Evolutionary conservation across 2,329 filamentous ascomycete genomes (phyloP).

Genomic region (Xylariaceae sp.): DNA sequence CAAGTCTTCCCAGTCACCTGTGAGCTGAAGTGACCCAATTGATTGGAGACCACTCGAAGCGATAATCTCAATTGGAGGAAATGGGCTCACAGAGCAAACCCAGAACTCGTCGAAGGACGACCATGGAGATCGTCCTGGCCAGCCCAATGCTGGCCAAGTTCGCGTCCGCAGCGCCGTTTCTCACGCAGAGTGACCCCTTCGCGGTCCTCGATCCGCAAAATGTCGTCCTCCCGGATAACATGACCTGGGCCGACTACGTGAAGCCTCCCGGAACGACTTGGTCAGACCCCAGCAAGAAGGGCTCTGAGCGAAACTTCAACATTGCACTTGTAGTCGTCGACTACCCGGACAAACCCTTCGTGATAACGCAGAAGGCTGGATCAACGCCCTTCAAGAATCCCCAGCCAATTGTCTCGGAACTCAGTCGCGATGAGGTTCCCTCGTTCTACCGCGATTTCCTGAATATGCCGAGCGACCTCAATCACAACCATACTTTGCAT

Average conservation of each 20-base stretch:
- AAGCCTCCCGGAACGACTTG: constrained; percentile 44
- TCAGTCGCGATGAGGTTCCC: constrained; percentile 43
- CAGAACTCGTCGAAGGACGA: constrained; percentile 10
- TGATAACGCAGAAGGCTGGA: constrained; percentile 40
- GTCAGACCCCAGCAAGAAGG: constrained; percentile 40
- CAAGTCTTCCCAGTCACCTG: not conserved
- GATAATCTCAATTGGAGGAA: constrained; percentile 8
- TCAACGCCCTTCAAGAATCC: constrained; percentile 49
- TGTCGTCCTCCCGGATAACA: constrained; percentile 49
- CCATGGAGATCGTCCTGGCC: constrained; percentile 17
- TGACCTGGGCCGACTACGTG: constrained; percentile 48
- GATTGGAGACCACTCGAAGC: constrained; percentile 1
- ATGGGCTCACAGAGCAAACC: constrained; percentile 19
- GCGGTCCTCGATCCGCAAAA: constrained; percentile 46
- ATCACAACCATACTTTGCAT: constrained; percentile 48
- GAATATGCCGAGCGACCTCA: constrained; percentile 45
- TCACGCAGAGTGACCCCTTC: constrained; percentile 38
- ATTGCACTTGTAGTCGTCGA: constrained; percentile 50
- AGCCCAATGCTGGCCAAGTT: constrained; percentile 14
- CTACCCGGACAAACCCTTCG: constrained; percentile 46
- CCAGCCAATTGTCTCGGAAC: constrained; percentile 37
- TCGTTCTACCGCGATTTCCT: constrained; percentile 47
- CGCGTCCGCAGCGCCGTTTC: constrained; percentile 19
- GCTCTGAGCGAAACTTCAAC: constrained; percentile 48
- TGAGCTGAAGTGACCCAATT: constrained; percentile 10